phyloP scores from a whole-genome alignment of 2,329 filamentous ascomycete genomes.

The Ophiocordyceps camponoti-saundersi region DNA sequence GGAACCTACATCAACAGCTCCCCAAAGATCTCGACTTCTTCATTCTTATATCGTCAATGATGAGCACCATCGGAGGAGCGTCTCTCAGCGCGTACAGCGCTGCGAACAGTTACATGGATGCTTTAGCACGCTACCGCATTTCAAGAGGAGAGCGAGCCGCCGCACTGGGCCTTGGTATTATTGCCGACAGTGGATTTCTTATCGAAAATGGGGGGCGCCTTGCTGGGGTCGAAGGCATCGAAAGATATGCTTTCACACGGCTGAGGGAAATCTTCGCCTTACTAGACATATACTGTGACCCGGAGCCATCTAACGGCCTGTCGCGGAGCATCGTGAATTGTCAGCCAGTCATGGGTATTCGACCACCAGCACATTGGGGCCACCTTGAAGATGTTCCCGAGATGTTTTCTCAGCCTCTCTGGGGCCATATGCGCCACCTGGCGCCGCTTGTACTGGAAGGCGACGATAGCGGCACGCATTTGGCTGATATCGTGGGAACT shows the following conservation, averaged over 20 bases:
- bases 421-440: no score
- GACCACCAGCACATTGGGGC: background rate
- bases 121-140: background rate
- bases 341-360: background rate
- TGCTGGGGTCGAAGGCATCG: background rate
- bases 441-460: no score
- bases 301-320: background rate
- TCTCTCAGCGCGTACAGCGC: background rate
- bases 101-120: background rate
- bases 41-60: background rate
- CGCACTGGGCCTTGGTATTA: background rate
- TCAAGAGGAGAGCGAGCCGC: background rate
- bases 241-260: background rate
- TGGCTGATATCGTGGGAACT: no score
- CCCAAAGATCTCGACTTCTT: background rate
- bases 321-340: background rate
- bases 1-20: background rate
- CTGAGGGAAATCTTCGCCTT: background rate
- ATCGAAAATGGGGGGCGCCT: background rate
- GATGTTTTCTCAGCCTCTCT: no score
- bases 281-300: background rate
- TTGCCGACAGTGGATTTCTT: background rate
- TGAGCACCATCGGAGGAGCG: background rate
- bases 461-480: no score
- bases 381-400: no score